A percentile compares a stretch with the other conserved stretches of the same genome.
Evolutionary conservation across 495 filamentous ascomycete genomes (phyloP).

Genomic region (Durotheca rogersii): DNA sequence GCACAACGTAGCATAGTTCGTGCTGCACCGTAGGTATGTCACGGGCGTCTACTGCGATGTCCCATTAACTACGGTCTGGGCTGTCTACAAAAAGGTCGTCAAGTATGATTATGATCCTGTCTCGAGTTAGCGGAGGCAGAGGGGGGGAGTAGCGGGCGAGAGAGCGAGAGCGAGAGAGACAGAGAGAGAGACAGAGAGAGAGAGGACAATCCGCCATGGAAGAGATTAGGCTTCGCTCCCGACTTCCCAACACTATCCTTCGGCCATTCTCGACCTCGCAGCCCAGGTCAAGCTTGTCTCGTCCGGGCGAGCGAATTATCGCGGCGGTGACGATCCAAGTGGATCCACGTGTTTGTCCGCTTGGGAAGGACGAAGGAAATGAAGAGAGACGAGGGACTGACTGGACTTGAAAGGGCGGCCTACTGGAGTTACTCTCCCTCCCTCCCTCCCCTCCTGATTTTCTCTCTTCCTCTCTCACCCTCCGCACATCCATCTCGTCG

Average conservation of each 20-base stretch:
- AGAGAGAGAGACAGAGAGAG: conserved; percentile 5
- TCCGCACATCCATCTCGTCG: conserved; percentile 6
- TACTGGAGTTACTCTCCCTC: no score
- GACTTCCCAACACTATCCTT: conserved; percentile 2
- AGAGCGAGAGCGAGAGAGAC: no score
- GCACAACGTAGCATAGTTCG: conserved; percentile 13
- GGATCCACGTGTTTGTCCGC: conserved; percentile 14
- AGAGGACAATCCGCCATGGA: conserved; percentile 14
- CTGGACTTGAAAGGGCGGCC: neutral
- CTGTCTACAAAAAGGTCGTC: no score
- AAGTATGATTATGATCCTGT: no score
- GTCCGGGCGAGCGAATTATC: conserved; percentile 6
- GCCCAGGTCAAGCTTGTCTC: conserved; percentile 12
- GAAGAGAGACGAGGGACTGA: no score
- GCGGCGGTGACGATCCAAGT: conserved; percentile 1
- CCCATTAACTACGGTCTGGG: no score
- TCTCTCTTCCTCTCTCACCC: no score
- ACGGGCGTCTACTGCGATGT: no score
- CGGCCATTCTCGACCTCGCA: conserved; percentile 22
- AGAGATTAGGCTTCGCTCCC: neutral
- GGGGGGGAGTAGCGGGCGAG: no score
- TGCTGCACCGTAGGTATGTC: conserved; percentile 16
- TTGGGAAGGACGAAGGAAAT: neutral
- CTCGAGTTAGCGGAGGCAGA: no score
- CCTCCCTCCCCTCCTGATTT: no score